Evolutionary conservation across 1,139 yeast species (phyloP).

Genomic region (Pneumocystis wakefieldiae): DNA sequence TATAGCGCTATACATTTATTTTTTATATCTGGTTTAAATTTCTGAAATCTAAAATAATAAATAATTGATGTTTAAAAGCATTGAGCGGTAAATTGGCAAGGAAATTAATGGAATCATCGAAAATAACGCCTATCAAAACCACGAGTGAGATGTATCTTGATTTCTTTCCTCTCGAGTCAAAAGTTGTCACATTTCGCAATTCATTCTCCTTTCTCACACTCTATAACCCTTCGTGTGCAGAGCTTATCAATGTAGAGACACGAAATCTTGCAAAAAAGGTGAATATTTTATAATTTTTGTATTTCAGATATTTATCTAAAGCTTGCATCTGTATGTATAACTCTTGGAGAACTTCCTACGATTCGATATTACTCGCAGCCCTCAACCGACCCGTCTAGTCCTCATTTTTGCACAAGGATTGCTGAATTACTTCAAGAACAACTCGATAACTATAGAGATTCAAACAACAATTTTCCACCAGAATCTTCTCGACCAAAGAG

Average conservation of each 20-base stretch:
- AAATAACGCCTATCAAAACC: slow-evolving; percentile 22
- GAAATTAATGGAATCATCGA: slow-evolving; percentile 21
- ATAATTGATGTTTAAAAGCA: slow-evolving; percentile 8
- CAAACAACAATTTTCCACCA: slow-evolving; percentile 49
- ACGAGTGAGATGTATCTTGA: slow-evolving; percentile 28
- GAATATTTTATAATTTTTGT: slow-evolving; percentile 1
- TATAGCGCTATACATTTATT: slow-evolving; percentile 45
- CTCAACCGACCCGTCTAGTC: slow-evolving; percentile 37
- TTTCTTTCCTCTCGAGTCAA: slow-evolving; percentile 36
- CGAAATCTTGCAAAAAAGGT: slow-evolving; percentile 37
- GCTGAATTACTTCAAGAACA: slow-evolving; percentile 60
- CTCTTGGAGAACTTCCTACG: slow-evolving; percentile 79
- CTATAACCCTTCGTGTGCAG: slow-evolving; percentile 52
- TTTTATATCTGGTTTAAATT: slow-evolving; percentile 35
- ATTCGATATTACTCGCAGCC: slow-evolving; percentile 53
- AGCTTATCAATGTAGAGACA: slow-evolving; percentile 45
- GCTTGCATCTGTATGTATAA: slow-evolving; percentile 53
- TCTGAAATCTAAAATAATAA: slow-evolving; percentile 11
- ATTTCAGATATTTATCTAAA: background rate
- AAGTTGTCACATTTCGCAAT: slow-evolving; percentile 31
- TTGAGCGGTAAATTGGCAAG: slow-evolving; percentile 14
- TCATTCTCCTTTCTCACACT: slow-evolving; percentile 52
- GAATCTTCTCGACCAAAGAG: slow-evolving; percentile 40
- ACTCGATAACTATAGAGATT: slow-evolving; percentile 61
- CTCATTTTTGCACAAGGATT: slow-evolving; percentile 52